A percentile compares a stretch with the other conserved stretches of the same genome.
These are phyloP conservation scores for Tephrocybe sp. DNA, from an alignment of 768 basidiomycete genomes.

Conservation along the genomic window DNA sequence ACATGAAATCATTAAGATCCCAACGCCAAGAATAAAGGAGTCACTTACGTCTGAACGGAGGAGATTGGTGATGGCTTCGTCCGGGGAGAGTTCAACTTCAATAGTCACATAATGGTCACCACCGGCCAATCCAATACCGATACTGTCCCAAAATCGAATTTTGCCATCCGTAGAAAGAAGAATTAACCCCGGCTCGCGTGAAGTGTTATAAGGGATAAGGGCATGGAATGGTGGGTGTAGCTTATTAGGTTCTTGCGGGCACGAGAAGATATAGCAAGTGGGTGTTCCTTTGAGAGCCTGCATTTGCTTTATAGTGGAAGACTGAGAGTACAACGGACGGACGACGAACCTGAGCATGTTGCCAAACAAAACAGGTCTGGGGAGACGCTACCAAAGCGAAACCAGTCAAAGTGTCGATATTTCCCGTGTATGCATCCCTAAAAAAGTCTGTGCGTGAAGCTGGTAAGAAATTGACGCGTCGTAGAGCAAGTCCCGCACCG, in stretches of 20 bases:
- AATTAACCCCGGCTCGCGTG: constrained; percentile 85
- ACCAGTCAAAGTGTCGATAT: constrained; percentile 68
- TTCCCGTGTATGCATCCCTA: constrained; percentile 64
- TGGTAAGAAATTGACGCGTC: constrained; percentile 2
- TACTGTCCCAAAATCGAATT: constrained; percentile 85
- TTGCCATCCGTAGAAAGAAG: constrained; percentile 69
- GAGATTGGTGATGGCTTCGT: constrained; percentile 66
- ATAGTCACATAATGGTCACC: constrained; percentile 62
- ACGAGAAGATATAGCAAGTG: constrained; percentile 81
- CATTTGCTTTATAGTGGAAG: neutral
- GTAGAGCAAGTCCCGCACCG: constrained; percentile 38
- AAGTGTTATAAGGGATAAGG: constrained; percentile 64
- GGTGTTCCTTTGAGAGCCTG: constrained; percentile 67
- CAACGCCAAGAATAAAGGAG: constrained; percentile 2
- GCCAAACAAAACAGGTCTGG: constrained; percentile 82
- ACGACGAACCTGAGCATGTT: constrained; percentile 60
- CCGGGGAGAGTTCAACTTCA: constrained; percentile 44
- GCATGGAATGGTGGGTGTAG: constrained; percentile 48
- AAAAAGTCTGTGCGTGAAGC: constrained; percentile 52
- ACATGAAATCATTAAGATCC: no score
- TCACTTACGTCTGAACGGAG: constrained; percentile 58
- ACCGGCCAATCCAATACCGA: constrained; percentile 79
- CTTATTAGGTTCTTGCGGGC: constrained; percentile 47
- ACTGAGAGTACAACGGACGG: neutral
- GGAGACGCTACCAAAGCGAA: constrained; percentile 71